A percentile compares a stretch with the other conserved stretches of the same genome.
Conservation (phyloP, 2,329 filamentous ascomycete species). For the Fusarium tanahbumbuense region DNA sequence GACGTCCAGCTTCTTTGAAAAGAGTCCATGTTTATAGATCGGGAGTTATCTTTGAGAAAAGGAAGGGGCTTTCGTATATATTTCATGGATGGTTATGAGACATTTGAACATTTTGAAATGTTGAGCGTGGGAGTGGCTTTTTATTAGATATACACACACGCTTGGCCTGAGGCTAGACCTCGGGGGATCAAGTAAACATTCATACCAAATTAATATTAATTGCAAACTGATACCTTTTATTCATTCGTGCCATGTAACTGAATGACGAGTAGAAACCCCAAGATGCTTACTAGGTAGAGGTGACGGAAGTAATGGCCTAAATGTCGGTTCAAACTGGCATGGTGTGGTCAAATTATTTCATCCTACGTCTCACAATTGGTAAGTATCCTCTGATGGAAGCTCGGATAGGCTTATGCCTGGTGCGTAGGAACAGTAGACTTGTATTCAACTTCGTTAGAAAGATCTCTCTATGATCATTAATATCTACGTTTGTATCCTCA, state of each 20-base stretch:
- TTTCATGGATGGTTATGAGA: slow-evolving; percentile 36
- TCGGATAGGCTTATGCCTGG: neutral
- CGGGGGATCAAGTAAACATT: slow-evolving; percentile 8
- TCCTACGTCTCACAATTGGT: rapidly evolving
- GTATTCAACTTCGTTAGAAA: neutral
- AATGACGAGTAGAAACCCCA: rapidly evolving
- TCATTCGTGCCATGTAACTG: neutral
- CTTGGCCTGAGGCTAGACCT: slow-evolving; percentile 3
- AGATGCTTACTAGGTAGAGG: neutral
- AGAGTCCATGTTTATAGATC: slow-evolving; percentile 7
- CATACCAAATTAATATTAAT: slow-evolving; percentile 43
- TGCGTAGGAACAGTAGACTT: neutral
- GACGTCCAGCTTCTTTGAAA: slow-evolving; percentile 25
- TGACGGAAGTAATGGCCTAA: neutral
- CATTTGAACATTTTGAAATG: slow-evolving; percentile 36
- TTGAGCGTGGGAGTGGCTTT: slow-evolving; percentile 31
- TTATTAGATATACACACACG: slow-evolving; percentile 24
- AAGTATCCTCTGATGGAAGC: neutral
- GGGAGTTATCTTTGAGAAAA: neutral
- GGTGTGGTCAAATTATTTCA: neutral
- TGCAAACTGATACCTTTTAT: slow-evolving; percentile 12
- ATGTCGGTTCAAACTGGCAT: neutral
- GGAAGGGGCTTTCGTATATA: slow-evolving; percentile 11
- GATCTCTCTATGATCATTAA: neutral
- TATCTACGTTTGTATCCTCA: neutral